Evolutionary conservation across 1,139 yeast species (phyloP), one percentile per base, ranked within the genome.

Genomic region (Magnusiomyces suaveolens): DNA sequence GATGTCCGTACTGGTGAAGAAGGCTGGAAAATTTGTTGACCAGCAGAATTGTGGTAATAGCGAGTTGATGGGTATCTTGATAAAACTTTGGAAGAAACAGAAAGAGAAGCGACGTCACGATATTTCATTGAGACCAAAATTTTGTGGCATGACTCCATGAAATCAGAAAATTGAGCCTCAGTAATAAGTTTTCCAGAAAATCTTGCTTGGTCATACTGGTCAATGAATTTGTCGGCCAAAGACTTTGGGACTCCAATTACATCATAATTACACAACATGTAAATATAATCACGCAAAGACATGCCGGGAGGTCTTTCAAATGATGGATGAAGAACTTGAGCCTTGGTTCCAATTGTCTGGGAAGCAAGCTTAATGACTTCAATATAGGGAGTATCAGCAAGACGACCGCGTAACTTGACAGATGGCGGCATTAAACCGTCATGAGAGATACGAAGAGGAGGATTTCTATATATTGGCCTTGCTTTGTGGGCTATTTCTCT

Each of bases 201-300:
- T 58, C 89, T 73, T 41, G 84, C 75, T 51, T 73, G 73, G 60
- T 89, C 96, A 68, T 88, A 89, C n/a, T 80, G 67, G 1, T 70
- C 72, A 12, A 83, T 70, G 59, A 83, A 78, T 49, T 60, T 69
- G n/a, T 67, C 64, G 56, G 53, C 62, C 16, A 54, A 54, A 25
- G 57, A 60, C 54, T 52, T 62, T 36, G 55, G 59, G 55, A 54
- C 59, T n/a, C 56, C 65, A 8, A 60, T 60, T 39, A 55, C 53
- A 18, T 57, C 63, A 62, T 55, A 64, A 21, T 61, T 57, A 52
- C 32, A 66, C 59, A 55, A 79, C 58, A 43, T 75, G 69, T 61
- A 77, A 78, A 64, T 77, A 66, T 65, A 86, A 70, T 26, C 87
- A 67, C 69, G 72, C 66, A 66, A 72, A 61, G 63, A 82, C 79